These are phyloP conservation scores for Sugiyamaella japonica DNA, from an alignment of 1,139 yeast genomes.

Conservation along the genomic window DNA sequence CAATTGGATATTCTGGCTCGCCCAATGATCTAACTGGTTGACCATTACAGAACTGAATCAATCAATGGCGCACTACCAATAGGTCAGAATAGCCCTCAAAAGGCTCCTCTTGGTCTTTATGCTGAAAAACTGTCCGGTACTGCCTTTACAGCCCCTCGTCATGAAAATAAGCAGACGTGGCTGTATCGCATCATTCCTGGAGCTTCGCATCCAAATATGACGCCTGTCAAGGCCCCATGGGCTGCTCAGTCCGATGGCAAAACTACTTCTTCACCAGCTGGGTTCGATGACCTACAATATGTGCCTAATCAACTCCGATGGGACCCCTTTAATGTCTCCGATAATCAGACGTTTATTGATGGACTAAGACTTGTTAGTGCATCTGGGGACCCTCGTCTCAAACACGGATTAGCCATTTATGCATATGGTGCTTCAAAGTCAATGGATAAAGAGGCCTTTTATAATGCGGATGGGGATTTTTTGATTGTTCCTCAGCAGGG, in stretches of 20 bases:
- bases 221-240: constrained; percentile 22
- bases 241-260: constrained; percentile 12
- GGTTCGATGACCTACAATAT: constrained; percentile 25
- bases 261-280: constrained; percentile 16
- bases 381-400: constrained; percentile 35
- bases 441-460: constrained; percentile 35
- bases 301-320: constrained; percentile 36
- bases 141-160: constrained; percentile 36
- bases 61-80: constrained; percentile 32
- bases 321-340: constrained; percentile 34
- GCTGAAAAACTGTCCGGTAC: constrained; percentile 38
- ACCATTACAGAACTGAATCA: constrained; percentile 29
- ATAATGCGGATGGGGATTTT: constrained; percentile 33
- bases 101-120: constrained; percentile 32
- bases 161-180: constrained; percentile 35
- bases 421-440: constrained; percentile 31
- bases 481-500: constrained; percentile 38
- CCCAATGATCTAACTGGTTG: not conserved
- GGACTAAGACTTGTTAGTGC: constrained; percentile 37
- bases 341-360: constrained; percentile 29
- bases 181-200: constrained; percentile 33
- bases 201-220: constrained; percentile 30
- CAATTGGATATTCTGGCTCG: not conserved
- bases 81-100: constrained; percentile 34
- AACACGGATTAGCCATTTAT: constrained; percentile 36